These are phyloP conservation scores for Coniosporium tulheliwenetii DNA, from an alignment of 2,329 filamentous ascomycete species.

Conservation along the genomic window DNA sequence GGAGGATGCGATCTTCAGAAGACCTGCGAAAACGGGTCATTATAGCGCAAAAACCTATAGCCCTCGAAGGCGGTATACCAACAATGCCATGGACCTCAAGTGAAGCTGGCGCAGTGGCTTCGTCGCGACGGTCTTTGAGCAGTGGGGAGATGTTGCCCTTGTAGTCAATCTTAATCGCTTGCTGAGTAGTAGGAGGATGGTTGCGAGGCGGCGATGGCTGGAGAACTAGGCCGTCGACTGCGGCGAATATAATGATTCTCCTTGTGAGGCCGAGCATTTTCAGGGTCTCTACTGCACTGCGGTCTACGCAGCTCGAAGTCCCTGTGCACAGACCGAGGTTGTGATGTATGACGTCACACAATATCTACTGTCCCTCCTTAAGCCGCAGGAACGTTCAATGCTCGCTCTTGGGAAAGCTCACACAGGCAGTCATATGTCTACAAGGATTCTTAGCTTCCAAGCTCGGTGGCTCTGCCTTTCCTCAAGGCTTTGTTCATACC, in stretches of 20 bases:
- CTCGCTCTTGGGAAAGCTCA: too few species aligned
- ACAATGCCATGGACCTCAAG: constrained; percentile 38
- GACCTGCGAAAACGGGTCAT: constrained; percentile 36
- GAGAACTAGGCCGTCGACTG: constrained; percentile 68
- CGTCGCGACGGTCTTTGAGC: constrained; percentile 21
- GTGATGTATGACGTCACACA: too few species aligned
- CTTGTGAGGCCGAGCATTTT: constrained; percentile 62
- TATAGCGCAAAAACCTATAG: background rate
- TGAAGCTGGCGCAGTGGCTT: constrained; percentile 19
- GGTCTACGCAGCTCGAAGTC: too few species aligned
- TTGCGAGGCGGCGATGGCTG: constrained; percentile 48
- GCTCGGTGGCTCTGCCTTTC: too few species aligned
- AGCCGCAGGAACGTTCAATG: too few species aligned
- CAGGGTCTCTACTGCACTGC: too few species aligned
- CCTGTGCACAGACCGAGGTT: too few species aligned
- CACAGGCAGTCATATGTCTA: too few species aligned
- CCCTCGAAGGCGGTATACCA: constrained; percentile 25
- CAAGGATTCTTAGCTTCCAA: too few species aligned
- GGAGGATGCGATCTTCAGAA: constrained; percentile 66
- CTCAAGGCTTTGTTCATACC: too few species aligned
- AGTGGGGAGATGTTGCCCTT: constrained; percentile 37
- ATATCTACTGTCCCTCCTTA: too few species aligned
- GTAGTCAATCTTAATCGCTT: constrained; percentile 57
- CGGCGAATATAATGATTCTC: constrained; percentile 66
- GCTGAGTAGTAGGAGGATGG: constrained; percentile 34